Conservation (phyloP, 495 filamentous ascomycete species). For the Paragyromitra xinjiangensis region DNA sequence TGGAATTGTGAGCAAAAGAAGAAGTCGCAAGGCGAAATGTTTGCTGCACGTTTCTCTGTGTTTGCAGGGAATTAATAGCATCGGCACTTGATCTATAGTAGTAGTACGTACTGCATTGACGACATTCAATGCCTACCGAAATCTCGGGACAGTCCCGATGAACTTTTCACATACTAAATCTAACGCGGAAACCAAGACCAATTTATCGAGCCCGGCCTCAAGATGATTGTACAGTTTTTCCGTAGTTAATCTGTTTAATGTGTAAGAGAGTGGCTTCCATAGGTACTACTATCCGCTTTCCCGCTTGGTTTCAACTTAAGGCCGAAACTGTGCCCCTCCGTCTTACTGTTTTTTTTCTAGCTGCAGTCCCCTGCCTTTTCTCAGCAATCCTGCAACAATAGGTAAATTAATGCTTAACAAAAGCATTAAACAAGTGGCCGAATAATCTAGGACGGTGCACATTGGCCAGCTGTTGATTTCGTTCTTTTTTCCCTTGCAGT, state of each 20-base stretch:
- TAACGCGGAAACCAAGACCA: slow-evolving; percentile 13
- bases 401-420: slow-evolving; percentile 22
- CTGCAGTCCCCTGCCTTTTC: slow-evolving; percentile 30
- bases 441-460: slow-evolving; percentile 2
- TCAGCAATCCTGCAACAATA: slow-evolving; percentile 12
- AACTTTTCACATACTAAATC: slow-evolving; percentile 1
- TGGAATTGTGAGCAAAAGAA: slow-evolving; percentile 16
- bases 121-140: slow-evolving; percentile 15
- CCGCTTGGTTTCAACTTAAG: slow-evolving; percentile 25
- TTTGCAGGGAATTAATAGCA: slow-evolving; percentile 29
- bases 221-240: slow-evolving; percentile 1
- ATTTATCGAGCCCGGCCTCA: background rate
- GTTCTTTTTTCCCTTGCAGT: background rate
- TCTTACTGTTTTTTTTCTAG: slow-evolving; percentile 24
- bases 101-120: slow-evolving; percentile 29
- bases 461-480: slow-evolving; percentile 9
- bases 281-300: slow-evolving; percentile 28
- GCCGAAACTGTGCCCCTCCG: slow-evolving; percentile 28
- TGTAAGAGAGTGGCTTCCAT: slow-evolving; percentile 17
- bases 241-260: slow-evolving; percentile 20
- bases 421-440: slow-evolving; percentile 3
- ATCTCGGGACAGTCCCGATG: slow-evolving; percentile 15
- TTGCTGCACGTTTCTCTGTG: slow-evolving; percentile 2
- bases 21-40: slow-evolving; percentile 3
- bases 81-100: slow-evolving; percentile 34